Evolutionary conservation across 1,284 basidiomycete genomes (phyloP), one percentile per base, ranked within the genome.

Genomic region (Schizopora paradoxa): DNA sequence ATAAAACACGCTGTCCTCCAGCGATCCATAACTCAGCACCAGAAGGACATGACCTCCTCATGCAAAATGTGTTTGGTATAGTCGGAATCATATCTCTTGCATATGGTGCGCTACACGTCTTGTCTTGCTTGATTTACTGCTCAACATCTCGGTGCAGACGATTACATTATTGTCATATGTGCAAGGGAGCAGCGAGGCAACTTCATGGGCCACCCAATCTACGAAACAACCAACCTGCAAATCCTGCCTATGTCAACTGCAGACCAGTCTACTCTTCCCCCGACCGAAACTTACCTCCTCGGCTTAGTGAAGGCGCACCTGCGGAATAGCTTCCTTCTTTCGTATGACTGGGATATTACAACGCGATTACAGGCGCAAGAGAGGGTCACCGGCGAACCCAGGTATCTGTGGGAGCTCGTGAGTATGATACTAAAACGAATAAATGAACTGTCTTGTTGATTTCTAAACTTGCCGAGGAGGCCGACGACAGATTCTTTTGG

Each of bases 401-500:
- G 70, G 61, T 73, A 79, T 21, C 70, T 85, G 53, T 93, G 81
- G 85, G 84, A 89, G 62, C 74, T 76, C 58, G 86, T 86, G 59
- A 43, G 70, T 67, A 14, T 36, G 27, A 35, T 37, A 40, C 54
- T 38, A 21, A 45, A 29, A 13, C n/a, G 32, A 40, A 19, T 22
- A 48, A 45, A 41, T 49, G 52, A 56, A 27, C 27, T 34, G 27
- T 41, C 6, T 33, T n/a, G n/a, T n/a, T n/a, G n/a, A n/a, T n/a
- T n/a, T n/a, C n/a, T n/a, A n/a, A 35, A 57, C 22, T 52, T 14
- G 54, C 49, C 54, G 56, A 58, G 34, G 58, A 93, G 78, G 86
- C 86, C 25, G 95, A 99, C 58, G 91, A 96, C 59, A 78, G 95
- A 53, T 99, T 99, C 71, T 99, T 98, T 69, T 99, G 95, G 95